Base-by-base conservation (phyloP, 129 eudicot species). In the Saposhnikovia divaricata region DNA sequence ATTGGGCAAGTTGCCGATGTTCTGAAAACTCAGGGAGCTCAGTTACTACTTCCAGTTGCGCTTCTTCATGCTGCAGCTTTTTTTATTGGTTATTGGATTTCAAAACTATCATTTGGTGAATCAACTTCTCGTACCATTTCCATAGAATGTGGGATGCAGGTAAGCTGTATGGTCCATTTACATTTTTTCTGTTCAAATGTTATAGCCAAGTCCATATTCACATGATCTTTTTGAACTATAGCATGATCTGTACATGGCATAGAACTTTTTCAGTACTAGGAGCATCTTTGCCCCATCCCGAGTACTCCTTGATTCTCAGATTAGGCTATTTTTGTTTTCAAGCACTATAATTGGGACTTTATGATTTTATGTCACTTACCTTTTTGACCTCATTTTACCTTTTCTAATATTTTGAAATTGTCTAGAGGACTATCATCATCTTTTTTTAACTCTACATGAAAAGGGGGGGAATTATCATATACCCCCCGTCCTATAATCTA, bases 141-240 rank as follows among this genome's bases (percentile, higher is more conserved):
- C 82, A 95, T 95, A 47, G 99, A 95, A 90, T 95, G 99, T 80
- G 99, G 99, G 77, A 95, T 95, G 99, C 99, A 95, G 99, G 99
- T 92, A 81, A 40, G 39, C 78, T 46, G 34, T 25, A 14, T 28
- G 4, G 61, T 46, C 42, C 78, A 6, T 39, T 39, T 34, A 34
- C 42, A 25, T 13, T 74, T 44, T 43, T 25, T 34, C 23, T 9
- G 2, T 42, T 75, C 42, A 9, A 75, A 45, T 45, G 31, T 75
- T 45, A 11, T 19, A 12, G 15, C 9, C 3, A 46, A 46, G 39
- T 25, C 34, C n/a, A 15, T 46, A 15, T 45, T 28, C 27, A 46
- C 31, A 44, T 21, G 14, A 19, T 7, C 0, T 72, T 38, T 46
- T 10, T 6, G 16, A 10, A 21, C 7, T 59, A 13, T n/a, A 39